Evolutionary conservation across 2,329 filamentous ascomycete species (phyloP).

Genomic region (Aspergillus amoenus): DNA sequence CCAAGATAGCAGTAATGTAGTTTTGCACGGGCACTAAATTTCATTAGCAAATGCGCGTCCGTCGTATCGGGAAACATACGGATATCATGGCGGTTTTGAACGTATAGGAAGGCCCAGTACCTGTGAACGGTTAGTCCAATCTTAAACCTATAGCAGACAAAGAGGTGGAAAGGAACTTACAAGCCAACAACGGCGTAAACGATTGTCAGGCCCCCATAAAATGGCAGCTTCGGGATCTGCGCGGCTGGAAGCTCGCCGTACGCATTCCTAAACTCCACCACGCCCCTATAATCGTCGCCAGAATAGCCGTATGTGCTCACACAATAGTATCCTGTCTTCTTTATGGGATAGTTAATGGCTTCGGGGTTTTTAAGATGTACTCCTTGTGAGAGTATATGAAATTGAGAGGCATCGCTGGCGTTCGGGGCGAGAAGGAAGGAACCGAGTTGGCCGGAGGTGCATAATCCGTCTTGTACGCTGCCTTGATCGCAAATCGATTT

Average conservation of each 20-base stretch:
- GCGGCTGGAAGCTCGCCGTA: conserved; percentile 94
- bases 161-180: conserved; percentile 43
- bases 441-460: conserved; percentile 74
- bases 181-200: conserved; percentile 83
- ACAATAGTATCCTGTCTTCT: conserved; percentile 94
- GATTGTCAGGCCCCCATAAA: conserved; percentile 92
- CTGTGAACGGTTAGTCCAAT: conserved; percentile 40
- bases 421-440: conserved; percentile 80
- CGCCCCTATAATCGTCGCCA: conserved; percentile 68
- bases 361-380: conserved; percentile 74
- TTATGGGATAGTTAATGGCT: conserved; percentile 76
- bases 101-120: conserved; percentile 94
- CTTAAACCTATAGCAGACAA: not conserved
- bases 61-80: conserved; percentile 48
- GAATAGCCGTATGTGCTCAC: conserved; percentile 75
- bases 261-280: conserved; percentile 90
- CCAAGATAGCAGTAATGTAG: conserved; percentile 95
- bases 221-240: conserved; percentile 94
- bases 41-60: conserved; percentile 30
- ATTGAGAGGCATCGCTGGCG: conserved; percentile 68
- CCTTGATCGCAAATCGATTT: conserved; percentile 75
- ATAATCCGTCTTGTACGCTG: conserved; percentile 67
- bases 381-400: conserved; percentile 73
- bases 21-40: conserved; percentile 85
- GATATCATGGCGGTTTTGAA: conserved; percentile 90